A percentile compares a stretch with the other conserved stretches of the same genome.
These are phyloP conservation scores for Fusarium denticulatum DNA, from an alignment of 2,329 filamentous ascomycete species.

Conservation along the genomic window DNA sequence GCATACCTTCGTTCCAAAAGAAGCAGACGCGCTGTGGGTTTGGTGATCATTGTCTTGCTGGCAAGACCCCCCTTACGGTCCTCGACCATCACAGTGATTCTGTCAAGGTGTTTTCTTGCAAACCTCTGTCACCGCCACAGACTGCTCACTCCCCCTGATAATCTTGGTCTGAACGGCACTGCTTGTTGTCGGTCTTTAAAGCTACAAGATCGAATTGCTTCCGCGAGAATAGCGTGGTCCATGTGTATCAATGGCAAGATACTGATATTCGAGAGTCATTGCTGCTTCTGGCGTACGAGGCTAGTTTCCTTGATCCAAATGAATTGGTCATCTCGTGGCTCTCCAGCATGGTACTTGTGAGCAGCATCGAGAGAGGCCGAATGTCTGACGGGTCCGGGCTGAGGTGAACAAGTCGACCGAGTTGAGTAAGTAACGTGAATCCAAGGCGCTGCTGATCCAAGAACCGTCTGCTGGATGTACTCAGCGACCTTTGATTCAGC, in stretches of 20 bases:
- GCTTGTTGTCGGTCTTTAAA: no score
- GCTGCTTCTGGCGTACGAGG: neutral
- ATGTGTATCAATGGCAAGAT: neutral
- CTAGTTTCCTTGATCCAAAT: neutral
- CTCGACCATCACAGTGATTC: no score
- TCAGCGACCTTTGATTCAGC: neutral
- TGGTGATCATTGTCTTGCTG: neutral
- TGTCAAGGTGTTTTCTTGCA: no score
- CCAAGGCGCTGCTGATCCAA: neutral
- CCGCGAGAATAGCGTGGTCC: no score
- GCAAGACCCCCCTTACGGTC: neutral
- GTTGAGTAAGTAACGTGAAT: neutral
- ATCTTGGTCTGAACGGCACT: no score
- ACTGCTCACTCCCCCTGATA: no score
- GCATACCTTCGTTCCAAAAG: no score
- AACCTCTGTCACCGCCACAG: no score
- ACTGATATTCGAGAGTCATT: neutral
- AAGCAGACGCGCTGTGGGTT: no score
- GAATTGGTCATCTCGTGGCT: neutral
- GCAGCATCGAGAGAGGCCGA: neutral
- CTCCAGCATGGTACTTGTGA: neutral
- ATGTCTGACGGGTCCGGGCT: neutral
- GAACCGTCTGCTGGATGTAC: neutral
- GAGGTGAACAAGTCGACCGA: neutral
- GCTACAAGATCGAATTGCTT: no score